Base-by-base conservation (phyloP, 768 basidiomycete species). In the Xanthoconium stramineum region DNA sequence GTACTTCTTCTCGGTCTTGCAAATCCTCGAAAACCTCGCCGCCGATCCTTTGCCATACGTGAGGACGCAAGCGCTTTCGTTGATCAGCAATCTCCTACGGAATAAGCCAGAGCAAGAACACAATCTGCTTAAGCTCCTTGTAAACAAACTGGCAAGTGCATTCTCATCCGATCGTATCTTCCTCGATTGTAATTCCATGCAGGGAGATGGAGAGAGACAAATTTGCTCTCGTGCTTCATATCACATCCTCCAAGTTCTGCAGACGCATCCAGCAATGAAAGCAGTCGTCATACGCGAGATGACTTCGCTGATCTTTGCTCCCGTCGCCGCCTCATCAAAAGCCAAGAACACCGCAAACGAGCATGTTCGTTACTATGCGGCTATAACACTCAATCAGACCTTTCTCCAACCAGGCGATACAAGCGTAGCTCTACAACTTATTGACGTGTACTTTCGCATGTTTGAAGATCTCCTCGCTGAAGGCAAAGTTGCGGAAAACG, bases 91-190 rank as follows among this genome's bases (percentile, higher is more conserved):
- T 30, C 83, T 98, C 6, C 83, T 99, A 12, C 82, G 83, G 33
- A 89, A 88, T 56, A 94, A 94, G 64, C 94, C 96, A 0, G 97
- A 99, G 69, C 97, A 99, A 70, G 97, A 98, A 69, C 94, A 98
- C 66, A 99, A 99, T 75, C 75, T 98, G 32, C 82, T 98, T 6
- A 84, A 89, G 30, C 76, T 98, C 6, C 85, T 98, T 9, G 93
- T 94, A 35, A 96, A 98, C 77, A 98, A 98, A 70, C 83, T 99
- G 20, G 93, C 89, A 59, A 48, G 87, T 72, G 5, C 29, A 33
- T 20, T 32, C 8, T 39, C 37, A 6, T 17, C 14, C 42, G 28
- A 11, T 28, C 6, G n/a, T 11, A 4, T 19, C 32, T 29, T 12
- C 33, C 14, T 47, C 47, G 39, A 56, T 42, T 36, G 1, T 36